Conservation (phyloP, 2,329 filamentous ascomycete genomes). For the Malbranchea cinnamomea region DNA sequence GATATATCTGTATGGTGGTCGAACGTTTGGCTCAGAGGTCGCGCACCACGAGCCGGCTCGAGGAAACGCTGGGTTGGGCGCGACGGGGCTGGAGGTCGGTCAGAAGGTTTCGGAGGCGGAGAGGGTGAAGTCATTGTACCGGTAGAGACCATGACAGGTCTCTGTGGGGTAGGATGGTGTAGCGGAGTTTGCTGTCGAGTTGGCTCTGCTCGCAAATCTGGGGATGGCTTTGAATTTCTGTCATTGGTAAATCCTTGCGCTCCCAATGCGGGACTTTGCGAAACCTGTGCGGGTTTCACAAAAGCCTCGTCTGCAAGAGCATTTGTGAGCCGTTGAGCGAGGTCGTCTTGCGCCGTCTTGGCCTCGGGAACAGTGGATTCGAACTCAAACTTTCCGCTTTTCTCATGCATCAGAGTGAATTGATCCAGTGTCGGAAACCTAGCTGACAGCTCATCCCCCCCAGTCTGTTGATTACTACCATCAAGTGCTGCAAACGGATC, state of each 20-base stretch:
- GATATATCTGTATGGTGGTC: conserved; percentile 9
- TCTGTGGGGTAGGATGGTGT: conserved; percentile 32
- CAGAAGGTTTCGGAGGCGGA: conserved; percentile 23
- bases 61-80: conserved; percentile 42
- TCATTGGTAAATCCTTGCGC: conserved; percentile 15
- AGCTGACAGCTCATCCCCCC: conserved; percentile 64
- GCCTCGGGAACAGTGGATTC: conserved; percentile 38
- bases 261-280: conserved; percentile 16
- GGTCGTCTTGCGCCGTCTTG: conserved; percentile 29
- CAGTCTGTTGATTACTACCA: conserved; percentile 39
- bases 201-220: conserved; percentile 14
- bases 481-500: conserved; percentile 92
- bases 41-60: conserved; percentile 26
- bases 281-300: conserved; percentile 30
- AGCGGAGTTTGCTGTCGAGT: conserved; percentile 18
- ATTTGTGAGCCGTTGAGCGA: conserved; percentile 55
- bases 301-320: conserved; percentile 78
- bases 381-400: conserved; percentile 73
- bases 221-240: conserved; percentile 15
- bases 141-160: conserved; percentile 46
- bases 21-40: conserved; percentile 36
- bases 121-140: conserved; percentile 63
- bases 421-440: conserved; percentile 86
- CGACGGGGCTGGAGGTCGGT: conserved; percentile 16
- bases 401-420: conserved; percentile 78